These are phyloP conservation scores for Seiridium cupressi DNA, from an alignment of 2,329 filamentous ascomycete species.

Conservation along the genomic window DNA sequence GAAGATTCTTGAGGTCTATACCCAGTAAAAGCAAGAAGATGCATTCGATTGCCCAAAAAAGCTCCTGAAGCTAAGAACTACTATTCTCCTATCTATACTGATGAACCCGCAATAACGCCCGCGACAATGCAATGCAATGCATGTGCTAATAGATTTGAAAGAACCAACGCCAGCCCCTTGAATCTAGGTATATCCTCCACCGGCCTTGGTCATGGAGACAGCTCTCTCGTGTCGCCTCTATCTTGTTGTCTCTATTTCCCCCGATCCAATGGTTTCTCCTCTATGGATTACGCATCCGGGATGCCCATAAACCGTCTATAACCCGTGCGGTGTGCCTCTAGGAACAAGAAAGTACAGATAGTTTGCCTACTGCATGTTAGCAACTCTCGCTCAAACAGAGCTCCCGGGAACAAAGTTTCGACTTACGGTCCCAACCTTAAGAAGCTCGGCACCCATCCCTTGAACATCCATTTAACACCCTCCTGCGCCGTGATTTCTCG, in stretches of 20 bases:
- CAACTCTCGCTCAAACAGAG: background rate
- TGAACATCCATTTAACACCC: conserved; percentile 81
- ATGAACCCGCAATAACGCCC: background rate
- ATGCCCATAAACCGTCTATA: conserved; percentile 58
- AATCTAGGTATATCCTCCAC: background rate
- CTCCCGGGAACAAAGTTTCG: background rate
- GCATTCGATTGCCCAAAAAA: background rate
- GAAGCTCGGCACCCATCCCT: conserved; percentile 82
- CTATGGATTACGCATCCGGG: conserved; percentile 20
- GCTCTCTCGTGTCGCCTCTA: background rate
- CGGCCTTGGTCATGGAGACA: background rate
- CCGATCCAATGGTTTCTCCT: too few species aligned
- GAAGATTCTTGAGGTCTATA: too few species aligned
- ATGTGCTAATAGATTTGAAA: background rate
- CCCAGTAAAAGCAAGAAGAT: too few species aligned
- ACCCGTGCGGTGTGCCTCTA: conserved; percentile 81
- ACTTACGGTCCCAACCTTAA: conserved; percentile 62
- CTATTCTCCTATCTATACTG: too few species aligned
- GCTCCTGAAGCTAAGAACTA: background rate
- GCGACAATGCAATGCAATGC: conserved; percentile 2
- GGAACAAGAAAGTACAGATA: conserved; percentile 80
- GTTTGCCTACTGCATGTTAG: conserved; percentile 57
- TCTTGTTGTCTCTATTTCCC: background rate
- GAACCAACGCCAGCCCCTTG: conserved; percentile 2
- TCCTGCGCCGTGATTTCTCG: conserved; percentile 67